Conservation (phyloP, 202 grass and related monocot species). For the Schoenoplectus triqueter region DNA sequence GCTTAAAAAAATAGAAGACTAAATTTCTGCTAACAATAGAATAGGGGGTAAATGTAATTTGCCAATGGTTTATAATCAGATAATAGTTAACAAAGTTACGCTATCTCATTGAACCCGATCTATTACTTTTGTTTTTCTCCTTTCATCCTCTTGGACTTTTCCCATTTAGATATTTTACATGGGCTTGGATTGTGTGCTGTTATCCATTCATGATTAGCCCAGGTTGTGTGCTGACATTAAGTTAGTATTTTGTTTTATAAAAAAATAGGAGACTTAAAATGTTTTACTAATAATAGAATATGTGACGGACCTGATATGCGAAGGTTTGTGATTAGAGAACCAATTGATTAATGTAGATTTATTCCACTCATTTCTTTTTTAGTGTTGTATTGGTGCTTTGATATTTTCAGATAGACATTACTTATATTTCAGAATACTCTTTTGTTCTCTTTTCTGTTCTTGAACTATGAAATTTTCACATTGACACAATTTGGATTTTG, state of each 20-base stretch:
- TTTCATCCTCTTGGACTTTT: not conserved
- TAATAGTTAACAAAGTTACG: not conserved
- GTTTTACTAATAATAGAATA: not conserved
- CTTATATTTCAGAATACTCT: too few relatives aligned
- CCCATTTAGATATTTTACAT: not conserved
- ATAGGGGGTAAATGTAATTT: not conserved
- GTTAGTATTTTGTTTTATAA: not conserved
- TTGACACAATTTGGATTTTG: too few relatives aligned
- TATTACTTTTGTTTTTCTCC: not conserved
- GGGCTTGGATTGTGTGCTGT: conserved; percentile 6
- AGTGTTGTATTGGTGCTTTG: not conserved
- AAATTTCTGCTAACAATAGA: not conserved
- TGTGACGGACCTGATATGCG: too few relatives aligned
- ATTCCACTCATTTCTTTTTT: not conserved
- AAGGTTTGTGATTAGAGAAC: too few relatives aligned
- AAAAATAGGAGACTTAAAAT: not conserved
- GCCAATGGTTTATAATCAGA: too few relatives aligned
- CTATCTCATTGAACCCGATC: not conserved
- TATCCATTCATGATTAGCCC: not conserved
- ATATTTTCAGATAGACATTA: not conserved
- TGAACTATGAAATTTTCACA: too few relatives aligned
- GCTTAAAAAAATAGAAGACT: not conserved
- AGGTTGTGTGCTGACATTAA: not conserved
- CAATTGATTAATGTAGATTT: too few relatives aligned
- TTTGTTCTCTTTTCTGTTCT: too few relatives aligned